Conservation (phyloP, 768 basidiomycete genomes). For the Dioszegia hungarica region DNA sequence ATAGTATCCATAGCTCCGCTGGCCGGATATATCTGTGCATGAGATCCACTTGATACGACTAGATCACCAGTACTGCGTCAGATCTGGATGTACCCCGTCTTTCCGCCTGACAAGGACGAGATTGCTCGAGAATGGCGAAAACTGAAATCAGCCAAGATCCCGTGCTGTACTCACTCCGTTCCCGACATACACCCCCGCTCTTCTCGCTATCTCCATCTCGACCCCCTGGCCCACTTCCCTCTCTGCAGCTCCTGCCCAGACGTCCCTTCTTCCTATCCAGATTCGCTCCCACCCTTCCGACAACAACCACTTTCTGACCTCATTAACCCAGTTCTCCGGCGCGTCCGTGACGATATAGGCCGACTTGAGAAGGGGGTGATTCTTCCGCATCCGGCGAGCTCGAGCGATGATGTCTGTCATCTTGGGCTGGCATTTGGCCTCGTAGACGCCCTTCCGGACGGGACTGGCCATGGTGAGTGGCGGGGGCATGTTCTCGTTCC, state of each 20-base stretch:
- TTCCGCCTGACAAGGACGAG: constrained; percentile 43
- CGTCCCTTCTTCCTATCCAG: constrained; percentile 30
- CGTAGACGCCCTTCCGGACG: constrained; percentile 39
- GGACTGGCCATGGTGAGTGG: constrained; percentile 35
- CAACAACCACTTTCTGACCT: constrained; percentile 40
- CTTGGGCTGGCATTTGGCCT: constrained; percentile 43
- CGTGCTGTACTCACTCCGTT: constrained; percentile 40
- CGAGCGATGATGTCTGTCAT: constrained; percentile 46
- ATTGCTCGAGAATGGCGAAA: constrained; percentile 44
- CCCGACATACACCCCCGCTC: constrained; percentile 47
- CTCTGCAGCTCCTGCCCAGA: constrained; percentile 23
- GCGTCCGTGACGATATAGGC: constrained; percentile 45
- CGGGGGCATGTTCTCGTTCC: constrained; percentile 48
- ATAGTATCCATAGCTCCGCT: background rate
- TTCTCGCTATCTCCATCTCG: constrained; percentile 46
- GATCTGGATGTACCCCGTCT: constrained; percentile 46
- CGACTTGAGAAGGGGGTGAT: constrained; percentile 42
- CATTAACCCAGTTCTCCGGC: constrained; percentile 32
- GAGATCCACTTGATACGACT: too few species aligned
- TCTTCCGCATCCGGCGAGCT: constrained; percentile 42
- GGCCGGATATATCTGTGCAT: too few species aligned
- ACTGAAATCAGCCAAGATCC: constrained; percentile 18
- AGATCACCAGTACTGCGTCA: constrained; percentile 47
- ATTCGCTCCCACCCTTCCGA: constrained; percentile 46
- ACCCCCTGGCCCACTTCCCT: constrained; percentile 43